phyloP scores from a whole-genome alignment of 768 basidiomycete genomes.

The Auriscalpium microsporum region DNA sequence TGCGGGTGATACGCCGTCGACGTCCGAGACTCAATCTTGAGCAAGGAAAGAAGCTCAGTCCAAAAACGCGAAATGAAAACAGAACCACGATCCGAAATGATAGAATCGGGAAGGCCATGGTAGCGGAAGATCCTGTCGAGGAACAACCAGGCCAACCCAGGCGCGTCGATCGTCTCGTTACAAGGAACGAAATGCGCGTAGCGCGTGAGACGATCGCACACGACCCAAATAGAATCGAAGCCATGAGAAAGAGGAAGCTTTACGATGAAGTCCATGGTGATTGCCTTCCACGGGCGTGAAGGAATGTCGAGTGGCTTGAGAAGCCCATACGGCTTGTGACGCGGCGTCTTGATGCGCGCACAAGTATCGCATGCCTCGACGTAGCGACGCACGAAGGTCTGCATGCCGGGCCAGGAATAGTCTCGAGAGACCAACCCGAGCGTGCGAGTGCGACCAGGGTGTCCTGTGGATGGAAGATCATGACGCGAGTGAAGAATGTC shows the following conservation, averaged over 20 bases:
- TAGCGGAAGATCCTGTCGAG: constrained; percentile 7
- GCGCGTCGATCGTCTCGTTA: constrained; percentile 7
- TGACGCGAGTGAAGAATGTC: constrained; percentile 27
- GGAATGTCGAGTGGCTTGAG: constrained; percentile 27
- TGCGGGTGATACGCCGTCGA: constrained; percentile 33
- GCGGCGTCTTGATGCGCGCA: constrained; percentile 19
- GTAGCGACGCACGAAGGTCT: constrained; percentile 22
- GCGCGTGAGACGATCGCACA: constrained; percentile 4
- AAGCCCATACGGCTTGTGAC: constrained; percentile 21
- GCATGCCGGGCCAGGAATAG: constrained; percentile 33
- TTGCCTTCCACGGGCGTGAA: constrained; percentile 9
- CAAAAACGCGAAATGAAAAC: constrained; percentile 5
- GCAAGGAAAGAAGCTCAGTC: background rate
- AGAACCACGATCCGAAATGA: constrained; percentile 15
- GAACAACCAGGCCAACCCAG: constrained; percentile 9
- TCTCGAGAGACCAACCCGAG: constrained; percentile 23
- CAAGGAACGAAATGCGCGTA: constrained; percentile 9
- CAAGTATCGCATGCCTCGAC: constrained; percentile 25
- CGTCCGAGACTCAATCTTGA: constrained; percentile 9
- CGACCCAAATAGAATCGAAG: constrained; percentile 13
- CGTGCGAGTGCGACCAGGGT: constrained; percentile 31
- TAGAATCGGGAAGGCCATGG: constrained; percentile 12
- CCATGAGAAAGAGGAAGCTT: constrained; percentile 16
- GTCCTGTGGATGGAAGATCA: constrained; percentile 31
- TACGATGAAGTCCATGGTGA: constrained; percentile 18